These are phyloP conservation scores for Globomyces pollinis-pini DNA, from an alignment of 192 early-diverging fungal genomes.

Conservation along the genomic window DNA sequence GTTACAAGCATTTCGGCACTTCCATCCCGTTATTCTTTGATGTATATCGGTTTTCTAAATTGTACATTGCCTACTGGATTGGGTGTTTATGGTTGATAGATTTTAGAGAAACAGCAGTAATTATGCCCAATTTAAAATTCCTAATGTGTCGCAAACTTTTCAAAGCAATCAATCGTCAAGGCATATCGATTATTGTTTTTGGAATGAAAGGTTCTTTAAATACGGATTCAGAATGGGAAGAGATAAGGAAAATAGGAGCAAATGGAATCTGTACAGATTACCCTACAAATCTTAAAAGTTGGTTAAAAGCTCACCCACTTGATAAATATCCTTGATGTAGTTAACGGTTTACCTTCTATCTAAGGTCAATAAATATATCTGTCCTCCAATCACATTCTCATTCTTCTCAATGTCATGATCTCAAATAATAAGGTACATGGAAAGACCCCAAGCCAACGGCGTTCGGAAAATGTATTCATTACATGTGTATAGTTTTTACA, in stretches of 20 bases:
- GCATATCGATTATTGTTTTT: constrained; percentile 38
- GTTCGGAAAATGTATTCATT: no score
- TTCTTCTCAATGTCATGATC: no score
- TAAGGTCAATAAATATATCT: no score
- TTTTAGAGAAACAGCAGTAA: constrained; percentile 28
- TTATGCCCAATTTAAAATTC: constrained; percentile 30
- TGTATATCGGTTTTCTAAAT: constrained; percentile 6
- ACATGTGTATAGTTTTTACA: no score
- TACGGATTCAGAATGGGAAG: constrained; percentile 27
- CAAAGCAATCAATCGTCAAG: constrained; percentile 24
- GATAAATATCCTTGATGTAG: neutral
- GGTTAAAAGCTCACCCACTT: constrained; percentile 17
- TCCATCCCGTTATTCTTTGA: constrained; percentile 37
- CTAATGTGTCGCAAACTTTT: constrained; percentile 18
- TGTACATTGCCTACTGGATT: constrained; percentile 17
- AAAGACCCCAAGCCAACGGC: no score
- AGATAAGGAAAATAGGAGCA: constrained; percentile 20
- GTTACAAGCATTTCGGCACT: constrained; percentile 22
- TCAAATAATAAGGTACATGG: no score
- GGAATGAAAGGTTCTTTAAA: constrained; percentile 30
- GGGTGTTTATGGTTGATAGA: constrained; percentile 28
- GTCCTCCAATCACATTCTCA: no score
- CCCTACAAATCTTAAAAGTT: constrained; percentile 26
- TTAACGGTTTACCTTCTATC: no score
- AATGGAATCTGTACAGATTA: constrained; percentile 43